Base-by-base conservation (phyloP, 345 rosid species). In the Aethionema arabicum region DNA sequence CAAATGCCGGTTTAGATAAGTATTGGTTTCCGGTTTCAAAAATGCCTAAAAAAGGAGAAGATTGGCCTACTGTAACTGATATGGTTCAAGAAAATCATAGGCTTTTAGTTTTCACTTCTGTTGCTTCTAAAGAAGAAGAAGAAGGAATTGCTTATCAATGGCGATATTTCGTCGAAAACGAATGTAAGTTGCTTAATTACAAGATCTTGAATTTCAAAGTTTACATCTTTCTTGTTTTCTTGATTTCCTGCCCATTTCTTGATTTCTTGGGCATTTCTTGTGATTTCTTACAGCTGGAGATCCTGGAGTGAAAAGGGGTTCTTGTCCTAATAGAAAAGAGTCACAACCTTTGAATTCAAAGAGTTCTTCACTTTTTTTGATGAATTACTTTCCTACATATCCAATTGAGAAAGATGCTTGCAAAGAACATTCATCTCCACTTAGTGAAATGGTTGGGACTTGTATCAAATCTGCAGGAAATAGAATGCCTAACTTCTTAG, bases 101-200 rank as follows among this genome's bases (percentile, higher is more conserved):
- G 43, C 95, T 93, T 65, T 71, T 93, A 41, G 97, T 85, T 72
- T 93, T 93, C 82, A 85, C 99, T 61, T 93, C 97, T 54, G 77
- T 81, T 71, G 90, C 96, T 36, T 82, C 96, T 0, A 93, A 93
- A 75, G 97, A 93, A 84, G 85, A 88, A 16, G 97, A 87, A 60
- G 95, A 93, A 87, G 99, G 99, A 6, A 74, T 93, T 72, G 97
- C 99, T 4, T 93, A 90, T 75, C 96, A 90, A 45, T 93, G 99
- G 99, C 87, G 80, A 75, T 90, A 93, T 78, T 71, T 93, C 66
- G 50, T 90, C 63, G 99, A 93, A 80, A 90, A 90, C 67, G 91
- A 93, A 76, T 52, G 96, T 84, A 69, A 79, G 82, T 63, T 33
- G 1, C 3, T 8, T 12, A 40, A 6, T 37, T 37, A 37, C 7